Evolutionary conservation across 768 basidiomycete species (phyloP).

Genomic region (Pisolithus albus): DNA sequence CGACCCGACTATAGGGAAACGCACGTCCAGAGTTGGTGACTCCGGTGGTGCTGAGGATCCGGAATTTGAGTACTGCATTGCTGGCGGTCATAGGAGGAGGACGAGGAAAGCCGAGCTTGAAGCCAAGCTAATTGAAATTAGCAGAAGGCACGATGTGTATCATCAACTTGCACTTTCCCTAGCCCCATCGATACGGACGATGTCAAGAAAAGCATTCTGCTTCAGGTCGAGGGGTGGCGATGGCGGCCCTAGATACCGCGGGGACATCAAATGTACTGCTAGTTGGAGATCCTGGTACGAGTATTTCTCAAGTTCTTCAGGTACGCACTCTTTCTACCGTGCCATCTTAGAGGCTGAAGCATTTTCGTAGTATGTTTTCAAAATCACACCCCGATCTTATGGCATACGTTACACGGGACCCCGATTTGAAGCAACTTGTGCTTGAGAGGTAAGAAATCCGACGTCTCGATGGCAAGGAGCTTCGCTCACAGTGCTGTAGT

Average conservation of each 20-base stretch:
- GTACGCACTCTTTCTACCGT: constrained; percentile 26
- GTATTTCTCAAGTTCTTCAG: constrained; percentile 96
- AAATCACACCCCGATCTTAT: constrained; percentile 98
- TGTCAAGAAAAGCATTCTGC: constrained; percentile 94
- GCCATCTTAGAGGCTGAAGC: not conserved
- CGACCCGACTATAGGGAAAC: constrained; percentile 62
- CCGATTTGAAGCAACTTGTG: constrained; percentile 96
- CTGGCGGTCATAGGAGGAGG: constrained; percentile 30
- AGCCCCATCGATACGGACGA: constrained; percentile 91
- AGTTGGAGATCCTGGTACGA: constrained; percentile 95
- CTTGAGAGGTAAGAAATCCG: constrained; percentile 71
- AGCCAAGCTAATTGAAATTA: constrained; percentile 65
- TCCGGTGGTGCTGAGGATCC: constrained; percentile 63
- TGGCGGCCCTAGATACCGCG: constrained; percentile 91
- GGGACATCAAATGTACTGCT: constrained; percentile 97
- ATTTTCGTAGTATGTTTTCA: constrained; percentile 81
- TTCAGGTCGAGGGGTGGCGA: constrained; percentile 90
- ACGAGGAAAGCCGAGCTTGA: constrained; percentile 67
- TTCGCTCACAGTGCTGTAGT: constrained; percentile 33
- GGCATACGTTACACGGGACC: constrained; percentile 96
- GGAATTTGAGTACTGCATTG: constrained; percentile 44
- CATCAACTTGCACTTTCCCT: constrained; percentile 77
- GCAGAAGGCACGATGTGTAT: constrained; percentile 77
- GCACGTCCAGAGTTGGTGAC: constrained; percentile 61
- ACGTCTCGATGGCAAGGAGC: not conserved